Evolutionary conservation across 805 yeast species (phyloP), one percentile per base, ranked within the genome.

Genomic region (Wickerhamomyces mucosus): DNA sequence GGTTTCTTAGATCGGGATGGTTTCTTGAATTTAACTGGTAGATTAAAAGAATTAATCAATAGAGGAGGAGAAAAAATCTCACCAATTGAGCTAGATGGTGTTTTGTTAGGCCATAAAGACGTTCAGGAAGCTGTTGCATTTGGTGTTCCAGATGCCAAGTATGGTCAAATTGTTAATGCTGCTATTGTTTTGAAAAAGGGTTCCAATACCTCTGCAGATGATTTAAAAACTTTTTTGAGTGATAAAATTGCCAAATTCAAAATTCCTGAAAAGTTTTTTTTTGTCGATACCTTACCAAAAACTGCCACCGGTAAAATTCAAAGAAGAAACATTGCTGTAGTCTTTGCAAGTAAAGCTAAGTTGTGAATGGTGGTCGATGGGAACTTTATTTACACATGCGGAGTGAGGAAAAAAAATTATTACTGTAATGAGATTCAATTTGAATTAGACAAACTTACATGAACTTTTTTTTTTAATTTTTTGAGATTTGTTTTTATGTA

Each of bases 231-330:
- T 7, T 75, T 58, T 45, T 47, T 78, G 51, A 48, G 50, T 9
- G 56, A 50, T 10, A 66, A 63, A 42, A 56, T 77, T 3, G 61
- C 82, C 18, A 50, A 60, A 28, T 78, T 74, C 58, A 78, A 78
- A 55, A 59, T 78, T 10, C 86, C 88, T 1, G 57, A 51, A 13
- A 65, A 61, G 53, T 59, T 75, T 27, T 74, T 61, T 50, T 69
- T 78, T 46, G 73, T 77, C 7, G 69, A 75, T 12, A 59, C 61
- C 17, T 61, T 78, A 53, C 86, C 86, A 40, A 78, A 78, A 62
- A 76, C 84, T 3, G 79, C 88, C 6, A 78, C 88, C 1, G 88
- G 86, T 17, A 78, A 78, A 61, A 72, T 79, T 34, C 85, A 79
- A 56, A 64, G 88, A 48, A 60, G 82, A 41, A 65, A 63, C 39